Percentiles rank a stretch among this genome's conserved stretches.
These are phyloP conservation scores for Suillus subluteus DNA, from an alignment of 768 basidiomycete species.

Conservation along the genomic window DNA sequence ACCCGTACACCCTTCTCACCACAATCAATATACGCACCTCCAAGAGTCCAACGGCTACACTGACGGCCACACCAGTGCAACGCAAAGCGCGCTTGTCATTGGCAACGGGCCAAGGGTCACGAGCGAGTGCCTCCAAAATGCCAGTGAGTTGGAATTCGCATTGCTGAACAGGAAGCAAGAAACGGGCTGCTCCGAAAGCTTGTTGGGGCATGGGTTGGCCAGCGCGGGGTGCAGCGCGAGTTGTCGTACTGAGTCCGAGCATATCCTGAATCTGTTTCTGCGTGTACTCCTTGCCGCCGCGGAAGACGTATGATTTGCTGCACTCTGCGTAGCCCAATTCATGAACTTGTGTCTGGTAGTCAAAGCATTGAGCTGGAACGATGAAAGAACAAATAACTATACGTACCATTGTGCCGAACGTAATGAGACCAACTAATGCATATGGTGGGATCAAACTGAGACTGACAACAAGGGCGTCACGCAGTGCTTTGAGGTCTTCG, in stretches of 20 bases:
- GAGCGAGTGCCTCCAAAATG: conserved; percentile 82
- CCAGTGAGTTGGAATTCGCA: conserved; percentile 96
- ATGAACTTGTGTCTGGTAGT: conserved; percentile 88
- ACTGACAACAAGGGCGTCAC: conserved; percentile 94
- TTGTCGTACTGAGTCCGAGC: conserved; percentile 73
- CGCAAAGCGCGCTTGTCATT: conserved; percentile 91
- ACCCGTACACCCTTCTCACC: conserved; percentile 2
- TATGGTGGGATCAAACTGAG: conserved; percentile 91
- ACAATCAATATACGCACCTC: conserved; percentile 54
- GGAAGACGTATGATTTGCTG: conserved; percentile 98
- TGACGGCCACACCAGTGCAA: conserved; percentile 94
- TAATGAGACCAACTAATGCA: conserved; percentile 94
- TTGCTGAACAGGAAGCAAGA: conserved; percentile 89
- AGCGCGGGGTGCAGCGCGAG: conserved; percentile 84
- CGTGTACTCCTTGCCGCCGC: conserved; percentile 94
- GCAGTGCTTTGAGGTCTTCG: conserved; percentile 93
- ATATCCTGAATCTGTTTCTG: conserved; percentile 98
- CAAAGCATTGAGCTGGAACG: background rate
- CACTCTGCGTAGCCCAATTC: conserved; percentile 97
- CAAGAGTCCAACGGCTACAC: conserved; percentile 89
- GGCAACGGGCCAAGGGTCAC: conserved; percentile 98
- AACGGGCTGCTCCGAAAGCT: conserved; percentile 84
- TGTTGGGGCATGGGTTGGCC: conserved; percentile 83
- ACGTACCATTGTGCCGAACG: conserved; percentile 72
- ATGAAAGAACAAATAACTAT: background rate